Base-by-base conservation (phyloP, 2,329 filamentous ascomycete genomes). In the Exutisphaerella laricina region DNA sequence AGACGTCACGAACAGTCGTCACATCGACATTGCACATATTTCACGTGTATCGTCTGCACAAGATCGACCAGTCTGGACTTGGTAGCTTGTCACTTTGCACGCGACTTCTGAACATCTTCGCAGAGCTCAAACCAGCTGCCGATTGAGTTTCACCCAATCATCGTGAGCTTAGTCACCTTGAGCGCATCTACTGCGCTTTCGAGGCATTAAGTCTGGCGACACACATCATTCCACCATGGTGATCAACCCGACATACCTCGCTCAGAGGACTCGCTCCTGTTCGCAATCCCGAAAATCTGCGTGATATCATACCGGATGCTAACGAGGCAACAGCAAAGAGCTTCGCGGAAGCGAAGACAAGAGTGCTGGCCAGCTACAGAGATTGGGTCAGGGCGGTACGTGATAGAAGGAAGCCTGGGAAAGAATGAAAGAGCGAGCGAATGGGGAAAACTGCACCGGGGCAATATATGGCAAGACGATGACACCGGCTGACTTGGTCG, bases 311-410 rank as follows among this genome's bases (percentile, higher is more conserved):
- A 29, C 12, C 16, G 17, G 30, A 36, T 20, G 42, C 49, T 58
- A 43, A 56, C 46, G 34, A 43, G 48, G 10, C 45, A 54, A 62
- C 66, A 96, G 90, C 90, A 66, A 74, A 79, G 72, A 94, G 84
- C 75, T 95, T 86, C 88, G 65, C 70, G 59, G 88, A 97, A 75
- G 90, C 90, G 60, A 87, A 85, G 71, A 76, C 74, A 66, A 81
- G 90, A 75, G 92, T 96, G 54, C 70, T 96, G 58, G 80, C 81
- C 64, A 84, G 86, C 59, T 98, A 98, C 74, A 79, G 92, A 66
- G 84, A 90, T 74, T 98, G 92, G 92, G 79, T 97, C 60, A 83
- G 92, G 75, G 83, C 88, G 70, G 92, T 98, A 84, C 65, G 89
- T 57, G 5, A 12, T 29, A 17, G 18, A n/a, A 4, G 37, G 13